Evolutionary conservation across 768 basidiomycete genomes (phyloP), one percentile per base, ranked within the genome.

Genomic region (Krasilnikovozyma curviuscula): DNA sequence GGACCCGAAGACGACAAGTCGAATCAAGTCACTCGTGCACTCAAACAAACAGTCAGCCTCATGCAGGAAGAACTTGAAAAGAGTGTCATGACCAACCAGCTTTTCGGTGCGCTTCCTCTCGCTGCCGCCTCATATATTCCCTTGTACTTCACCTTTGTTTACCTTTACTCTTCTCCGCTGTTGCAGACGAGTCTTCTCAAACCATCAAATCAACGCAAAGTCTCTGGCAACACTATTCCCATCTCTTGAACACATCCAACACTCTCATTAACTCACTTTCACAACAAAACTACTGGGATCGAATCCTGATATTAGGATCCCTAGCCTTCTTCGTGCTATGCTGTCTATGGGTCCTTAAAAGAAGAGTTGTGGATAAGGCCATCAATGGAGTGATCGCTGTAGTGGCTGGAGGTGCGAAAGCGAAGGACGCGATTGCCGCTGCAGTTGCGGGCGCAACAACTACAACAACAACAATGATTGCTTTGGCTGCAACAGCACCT

Each of bases 51-150:
- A 3, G 73, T 85, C 31, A 70, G 68, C 12, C 67, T 85, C 4
- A 84, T 98, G 83, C 84, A 91, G 65, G 75, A 74, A 33, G 93
- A 97, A 59, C 76, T 98, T 2, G 83, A 95, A 58, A 75, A 77
- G 21, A 88, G 83, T 0, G 83, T 89, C 6, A 70, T 91, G 41
- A 76, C 83, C 3, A 71, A 71, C 5, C 88, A 98, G 60, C 75
- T 89, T 61, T 74, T 97, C 31, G 82, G 84, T 81, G 57, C 35
- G 69, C 60, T 9, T 0, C 42, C 31, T 40, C 32, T 18, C 7
- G 32, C 25, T 32, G 29, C 30, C 40, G 31, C n/a, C 25, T 19
- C 10, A 32, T 10, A 32, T 21, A 13, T 7, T 31, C 41, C 31
- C 29, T 38, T 49, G 39, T 30, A 27, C 25, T 27, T 18, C 19